Base-by-base conservation (phyloP, 768 basidiomycete genomes). In the Mycena galopus region DNA sequence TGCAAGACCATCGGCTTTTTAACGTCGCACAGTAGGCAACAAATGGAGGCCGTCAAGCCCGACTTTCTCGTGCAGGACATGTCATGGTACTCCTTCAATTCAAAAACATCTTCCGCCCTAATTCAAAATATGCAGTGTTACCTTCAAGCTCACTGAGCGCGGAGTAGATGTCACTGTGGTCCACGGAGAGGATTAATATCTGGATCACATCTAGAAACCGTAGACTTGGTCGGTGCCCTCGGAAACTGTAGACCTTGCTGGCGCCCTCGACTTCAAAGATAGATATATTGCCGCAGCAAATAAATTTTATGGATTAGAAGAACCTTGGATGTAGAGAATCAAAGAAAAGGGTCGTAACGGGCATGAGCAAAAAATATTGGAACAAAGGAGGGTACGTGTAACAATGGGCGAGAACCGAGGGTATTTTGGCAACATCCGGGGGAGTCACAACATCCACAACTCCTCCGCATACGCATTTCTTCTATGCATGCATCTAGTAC, bases 1-100 rank as follows among this genome's bases (percentile, higher is more conserved):
- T 92, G 93, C 80, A 93, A 88, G 78, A 96, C 95, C 0, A 85
- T 98, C 58, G 97, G 90, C 1, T 82, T 98, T 32, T 85, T 95
- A 69, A 98, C 97, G 1, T 91, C 92, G 7, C 96, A 97, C 80
- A 86, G 87, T 29, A 85, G 89, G 61, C 89, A 90, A 68, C 89
- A 92, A 75, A 85, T 98, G 73, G 84, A 91, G 73, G 90, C 86
- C 9, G 88, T 88, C 14, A 77, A 85, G 47, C 89, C 93, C 3
- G 89, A 91, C 74, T 94, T 89, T 79, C 84, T 97, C 29, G 91
- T 96, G 29, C 81, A 88, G 47, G 87, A 97, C 81, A 82, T 98
- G 76, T 86, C 92, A 1, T 88, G 87, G 95, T 91, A 79, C 76
- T 67, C 39, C 0, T 67, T 33, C n/a, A n/a, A 16, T n/a, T 14